Evolutionary conservation across 2,329 filamentous ascomycete genomes (phyloP), one percentile per base, ranked within the genome.

Genomic region (Ramichloridium luteum): DNA sequence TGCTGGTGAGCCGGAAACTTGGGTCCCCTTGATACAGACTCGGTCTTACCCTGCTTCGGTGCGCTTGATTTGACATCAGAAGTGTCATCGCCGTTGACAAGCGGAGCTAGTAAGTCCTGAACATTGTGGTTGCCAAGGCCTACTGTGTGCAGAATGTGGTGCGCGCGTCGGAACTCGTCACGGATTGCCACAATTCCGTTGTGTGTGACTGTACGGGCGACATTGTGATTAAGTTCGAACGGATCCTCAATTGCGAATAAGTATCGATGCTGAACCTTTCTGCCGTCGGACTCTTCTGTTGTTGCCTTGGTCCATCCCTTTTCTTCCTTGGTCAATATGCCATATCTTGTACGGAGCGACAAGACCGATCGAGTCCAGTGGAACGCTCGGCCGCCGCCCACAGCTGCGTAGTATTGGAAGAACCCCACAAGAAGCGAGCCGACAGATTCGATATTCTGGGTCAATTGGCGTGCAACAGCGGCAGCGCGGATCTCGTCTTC

Each of bases 221-320:
- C 80, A 46, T 93, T 94, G 57, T 93, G 84, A 25, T 84, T 77
- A 2, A 76, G 59, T 59, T 93, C 84, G 48, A 93, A 93, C 0
- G 86, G 86, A 53, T 93, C 86, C 52, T 93, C 86, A 38, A 94
- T 86, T 17, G 83, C 82, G 43, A 93, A 80, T 4, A 93, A 68
- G 53, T 84, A 93, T 9, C 84, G 74, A 48, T 85, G 74, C 2
- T 80, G 72, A 10, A 88, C 68, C 48, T 85, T 80, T 41, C 44
- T 54, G 48, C 44, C 64, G 29, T 48, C 64, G 15, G 63, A 59
- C 38, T 77, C 70, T 15, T 74, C 58, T 0, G 79, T 85, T 51
- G 76, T 80, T 4, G 83, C 82, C n/a, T 77, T 77, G 1, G 78
- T 81, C 86, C 86, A 94, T 1, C 78, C 80, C 51, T 93, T 93